Evolutionary conservation across 768 basidiomycete species (phyloP).

Genomic region (Tricholomella constricta): DNA sequence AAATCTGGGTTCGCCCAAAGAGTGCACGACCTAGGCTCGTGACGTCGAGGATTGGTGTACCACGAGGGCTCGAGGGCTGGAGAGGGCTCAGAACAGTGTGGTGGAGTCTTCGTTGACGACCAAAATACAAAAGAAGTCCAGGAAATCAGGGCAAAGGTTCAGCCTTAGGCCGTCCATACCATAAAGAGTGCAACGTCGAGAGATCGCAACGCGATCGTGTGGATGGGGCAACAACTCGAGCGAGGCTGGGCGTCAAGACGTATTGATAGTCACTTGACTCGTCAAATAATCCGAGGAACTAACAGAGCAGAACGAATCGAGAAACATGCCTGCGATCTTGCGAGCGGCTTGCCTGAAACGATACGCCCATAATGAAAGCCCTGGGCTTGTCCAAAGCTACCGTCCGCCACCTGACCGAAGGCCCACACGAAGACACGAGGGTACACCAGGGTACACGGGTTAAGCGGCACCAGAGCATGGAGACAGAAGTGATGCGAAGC

Average conservation of each 20-base stretch:
- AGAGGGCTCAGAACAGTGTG: background rate
- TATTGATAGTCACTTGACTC: background rate
- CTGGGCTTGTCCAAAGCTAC: no score
- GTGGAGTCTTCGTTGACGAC: background rate
- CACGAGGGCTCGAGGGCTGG: background rate
- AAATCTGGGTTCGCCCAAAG: background rate
- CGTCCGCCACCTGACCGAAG: background rate
- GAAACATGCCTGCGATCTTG: background rate
- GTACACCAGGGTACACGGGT: background rate
- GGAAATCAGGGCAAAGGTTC: background rate
- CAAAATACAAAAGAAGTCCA: background rate
- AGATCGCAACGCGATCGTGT: background rate
- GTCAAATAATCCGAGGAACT: background rate
- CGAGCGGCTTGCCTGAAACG: background rate
- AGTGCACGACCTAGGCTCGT: background rate
- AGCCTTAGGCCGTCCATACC: background rate
- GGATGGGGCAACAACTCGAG: background rate
- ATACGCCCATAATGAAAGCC: background rate
- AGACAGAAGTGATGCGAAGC: no score
- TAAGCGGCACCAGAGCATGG: no score
- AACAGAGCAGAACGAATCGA: background rate
- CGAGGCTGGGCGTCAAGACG: background rate
- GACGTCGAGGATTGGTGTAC: background rate
- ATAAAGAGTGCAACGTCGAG: background rate
- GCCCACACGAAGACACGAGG: background rate